Evolutionary conservation across 73 alveolate species (phyloP), one percentile per base, ranked within the genome.

Genomic region (Paramecium pentaurelia): DNA sequence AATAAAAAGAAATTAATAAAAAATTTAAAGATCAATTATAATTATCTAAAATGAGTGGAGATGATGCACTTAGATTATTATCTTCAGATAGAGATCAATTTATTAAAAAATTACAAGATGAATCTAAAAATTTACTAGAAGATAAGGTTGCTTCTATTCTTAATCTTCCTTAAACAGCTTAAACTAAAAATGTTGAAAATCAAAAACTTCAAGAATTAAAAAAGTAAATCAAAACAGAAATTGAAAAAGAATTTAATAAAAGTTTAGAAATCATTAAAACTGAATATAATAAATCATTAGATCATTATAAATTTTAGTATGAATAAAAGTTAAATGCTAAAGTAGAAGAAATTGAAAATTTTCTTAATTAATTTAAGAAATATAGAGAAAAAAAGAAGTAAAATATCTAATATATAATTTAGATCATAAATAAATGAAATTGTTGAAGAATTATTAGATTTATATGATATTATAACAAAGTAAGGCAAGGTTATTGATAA

Each of bases 331-430:
- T 88, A 71, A 88, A 38, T 28, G 60, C 36, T 6, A 88, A 88
- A 71, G 75, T 68, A 20, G 80, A 64, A 37, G 90, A 88, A 70
- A 88, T 88, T 27, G 94, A 88, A 20, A 88, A 71, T 25, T 88
- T 70, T 44, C 16, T 88, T 6, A 71, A 32, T 25, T 45, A 88
- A 88, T 70, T 88, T 60, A 88, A 88, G 42, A 40, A 88, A 27
- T 88, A 88, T 25, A 88, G 87, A 68, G 36, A 68, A 37, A 88
- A 88, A 80, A 68, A 88, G 38, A 86, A 86, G 93, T 86, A 86
- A 16, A 0, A 0, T 25, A n/a, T 11, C 6, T 49, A 12, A 2
- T 2, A 10, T 71, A 27, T 22, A 32, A 0, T 71, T 7, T 34
- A 77, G 89, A 77, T 34, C 64, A 3, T 77, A 77, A 22, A 77